phyloP scores from a whole-genome alignment of 2,329 filamentous ascomycete genomes.

The Diplodia corticola region DNA sequence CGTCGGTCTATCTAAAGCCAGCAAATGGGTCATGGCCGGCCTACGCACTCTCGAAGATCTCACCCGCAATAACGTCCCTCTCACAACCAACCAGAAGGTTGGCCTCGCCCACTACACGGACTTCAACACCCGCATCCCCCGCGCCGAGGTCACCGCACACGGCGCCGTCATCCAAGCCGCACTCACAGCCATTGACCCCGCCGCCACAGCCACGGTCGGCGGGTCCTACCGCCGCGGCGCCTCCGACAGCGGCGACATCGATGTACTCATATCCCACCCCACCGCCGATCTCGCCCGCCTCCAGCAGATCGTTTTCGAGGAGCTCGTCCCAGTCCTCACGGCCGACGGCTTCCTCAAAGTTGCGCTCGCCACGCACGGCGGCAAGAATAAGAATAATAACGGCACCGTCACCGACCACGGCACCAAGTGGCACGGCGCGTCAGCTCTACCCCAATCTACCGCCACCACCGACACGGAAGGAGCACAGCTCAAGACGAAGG shows the following conservation, averaged over 20 bases:
- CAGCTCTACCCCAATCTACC: conserved; percentile 60
- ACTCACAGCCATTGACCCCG: conserved; percentile 60
- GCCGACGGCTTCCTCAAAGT: conserved; percentile 66
- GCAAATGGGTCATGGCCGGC: conserved; percentile 74
- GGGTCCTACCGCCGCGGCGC: conserved; percentile 86
- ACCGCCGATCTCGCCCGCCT: conserved; percentile 57
- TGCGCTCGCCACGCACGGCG: conserved; percentile 60
- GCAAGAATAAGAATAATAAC: no score
- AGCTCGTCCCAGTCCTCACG: conserved; percentile 64
- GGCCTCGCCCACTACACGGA: conserved; percentile 80
- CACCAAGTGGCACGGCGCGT: conserved; percentile 88
- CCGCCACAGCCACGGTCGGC: conserved; percentile 70
- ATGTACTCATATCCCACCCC: conserved; percentile 75
- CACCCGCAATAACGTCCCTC: conserved; percentile 53
- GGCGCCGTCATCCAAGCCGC: conserved; percentile 63
- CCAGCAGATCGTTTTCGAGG: conserved; percentile 60
- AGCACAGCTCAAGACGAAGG: neutral
- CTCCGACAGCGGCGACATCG: conserved; percentile 74
- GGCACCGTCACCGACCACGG: conserved; percentile 47
- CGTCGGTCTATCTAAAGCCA: conserved; percentile 69
- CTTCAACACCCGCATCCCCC: conserved; percentile 75
- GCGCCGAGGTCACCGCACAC: conserved; percentile 71
- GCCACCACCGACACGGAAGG: no score
- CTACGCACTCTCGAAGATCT: conserved; percentile 74
- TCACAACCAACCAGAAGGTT: conserved; percentile 70